These are phyloP conservation scores for Pythium vanterpoolii DNA, from an alignment of 352 stramenopile species.

Conservation along the genomic window DNA sequence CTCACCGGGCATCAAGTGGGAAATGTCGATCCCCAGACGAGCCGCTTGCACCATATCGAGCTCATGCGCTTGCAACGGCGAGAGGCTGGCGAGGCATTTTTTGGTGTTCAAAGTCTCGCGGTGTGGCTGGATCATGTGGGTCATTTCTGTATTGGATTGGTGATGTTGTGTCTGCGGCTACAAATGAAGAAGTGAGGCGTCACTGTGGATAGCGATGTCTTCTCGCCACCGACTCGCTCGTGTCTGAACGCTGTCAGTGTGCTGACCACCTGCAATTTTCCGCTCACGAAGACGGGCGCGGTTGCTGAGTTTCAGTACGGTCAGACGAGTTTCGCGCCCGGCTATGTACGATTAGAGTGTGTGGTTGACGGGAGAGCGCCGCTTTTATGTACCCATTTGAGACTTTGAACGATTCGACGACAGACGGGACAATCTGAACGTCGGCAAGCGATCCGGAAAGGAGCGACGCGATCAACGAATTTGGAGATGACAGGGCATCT, in stretches of 20 bases:
- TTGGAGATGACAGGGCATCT: not conserved
- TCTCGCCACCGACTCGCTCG: not conserved
- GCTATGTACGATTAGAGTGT: not conserved
- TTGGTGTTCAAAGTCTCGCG: too few relatives aligned
- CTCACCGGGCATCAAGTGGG: conserved; percentile 21
- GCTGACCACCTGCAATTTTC: too few relatives aligned
- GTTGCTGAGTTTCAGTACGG: not conserved
- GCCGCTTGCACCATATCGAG: not conserved
- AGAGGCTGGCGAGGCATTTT: not conserved
- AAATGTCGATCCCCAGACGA: conserved; percentile 11
- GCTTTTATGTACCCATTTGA: not conserved
- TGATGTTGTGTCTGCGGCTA: too few relatives aligned
- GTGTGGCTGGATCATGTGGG: not conserved
- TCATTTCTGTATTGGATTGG: too few relatives aligned
- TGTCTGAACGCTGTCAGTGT: too few relatives aligned
- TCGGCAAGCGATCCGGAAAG: not conserved
- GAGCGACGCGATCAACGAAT: not conserved
- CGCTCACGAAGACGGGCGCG: not conserved
- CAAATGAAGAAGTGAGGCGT: too few relatives aligned
- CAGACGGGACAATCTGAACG: not conserved
- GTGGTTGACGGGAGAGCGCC: not conserved
- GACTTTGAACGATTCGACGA: not conserved
- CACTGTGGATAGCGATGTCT: too few relatives aligned
- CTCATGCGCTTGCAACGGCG: not conserved
- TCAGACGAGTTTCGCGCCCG: not conserved